These are phyloP conservation scores for Asterella californica DNA, from an alignment of 225 moss, liverwort and hornwort genomes.

Conservation along the genomic window DNA sequence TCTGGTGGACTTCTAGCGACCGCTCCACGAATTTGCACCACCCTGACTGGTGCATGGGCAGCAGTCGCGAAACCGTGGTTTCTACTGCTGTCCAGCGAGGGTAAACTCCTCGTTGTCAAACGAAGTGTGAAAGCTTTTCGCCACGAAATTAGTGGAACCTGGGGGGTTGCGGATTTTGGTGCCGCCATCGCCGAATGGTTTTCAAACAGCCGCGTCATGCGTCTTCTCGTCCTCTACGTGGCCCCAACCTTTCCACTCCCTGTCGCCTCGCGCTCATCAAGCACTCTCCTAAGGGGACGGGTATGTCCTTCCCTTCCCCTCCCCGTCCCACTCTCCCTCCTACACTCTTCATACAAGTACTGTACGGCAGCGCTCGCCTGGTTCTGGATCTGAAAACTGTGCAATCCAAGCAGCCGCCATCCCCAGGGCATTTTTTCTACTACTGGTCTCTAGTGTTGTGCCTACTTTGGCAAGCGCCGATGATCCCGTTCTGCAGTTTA, in stretches of 20 bases:
- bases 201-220: constrained; percentile 20
- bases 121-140: not conserved
- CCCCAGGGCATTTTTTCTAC: not conserved
- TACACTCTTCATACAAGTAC: not conserved
- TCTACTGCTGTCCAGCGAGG: not conserved
- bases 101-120: not conserved
- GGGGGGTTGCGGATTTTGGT: not conserved
- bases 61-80: not conserved
- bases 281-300: not conserved
- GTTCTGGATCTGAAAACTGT: no score
- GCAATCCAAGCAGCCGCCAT: not conserved
- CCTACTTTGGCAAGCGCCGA: not conserved
- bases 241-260: constrained; percentile 22
- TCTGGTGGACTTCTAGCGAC: constrained; percentile 5
- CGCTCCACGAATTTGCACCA: not conserved
- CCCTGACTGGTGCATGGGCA: not conserved
- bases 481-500: not conserved
- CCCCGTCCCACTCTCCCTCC: not conserved
- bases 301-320: not conserved
- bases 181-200: constrained; percentile 23
- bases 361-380: not conserved
- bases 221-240: constrained; percentile 14
- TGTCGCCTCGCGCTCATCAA: not conserved
- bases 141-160: constrained; percentile 1
- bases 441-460: not conserved